These are phyloP conservation scores for Annulohypoxylon bovei DNA, from an alignment of 495 filamentous ascomycete genomes.

Conservation along the genomic window DNA sequence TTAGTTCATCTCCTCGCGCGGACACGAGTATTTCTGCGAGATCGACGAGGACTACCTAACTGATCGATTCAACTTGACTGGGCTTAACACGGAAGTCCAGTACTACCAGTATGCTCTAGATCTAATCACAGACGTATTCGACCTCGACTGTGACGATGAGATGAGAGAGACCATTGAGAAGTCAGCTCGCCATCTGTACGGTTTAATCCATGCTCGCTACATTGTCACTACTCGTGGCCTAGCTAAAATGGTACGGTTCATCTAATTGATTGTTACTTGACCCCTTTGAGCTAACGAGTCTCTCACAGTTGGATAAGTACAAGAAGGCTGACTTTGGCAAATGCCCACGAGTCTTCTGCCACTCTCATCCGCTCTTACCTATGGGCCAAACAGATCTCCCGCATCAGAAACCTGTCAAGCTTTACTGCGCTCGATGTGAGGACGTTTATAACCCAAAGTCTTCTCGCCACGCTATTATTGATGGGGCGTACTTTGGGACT, in stretches of 20 bases:
- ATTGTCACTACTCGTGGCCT: conserved; percentile 95
- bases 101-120: conserved; percentile 99
- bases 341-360: conserved; percentile 94
- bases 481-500: conserved; percentile 97
- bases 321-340: conserved; percentile 98
- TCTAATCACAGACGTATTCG: conserved; percentile 99
- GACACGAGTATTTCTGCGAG: conserved; percentile 99
- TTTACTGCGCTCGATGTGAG: conserved; percentile 97
- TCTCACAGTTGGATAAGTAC: conserved; percentile 89
- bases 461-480: conserved; percentile 91
- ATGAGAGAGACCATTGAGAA: conserved; percentile 98
- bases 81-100: conserved; percentile 94
- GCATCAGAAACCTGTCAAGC: conserved; percentile 86
- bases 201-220: conserved; percentile 94
- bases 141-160: conserved; percentile 98
- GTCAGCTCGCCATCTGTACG: conserved; percentile 94
- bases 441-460: conserved; percentile 99
- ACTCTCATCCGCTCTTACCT: conserved; percentile 88
- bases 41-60: conserved; percentile 99
- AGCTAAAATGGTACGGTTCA: conserved; percentile 85
- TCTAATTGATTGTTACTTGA: not conserved
- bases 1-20: conserved; percentile 95
- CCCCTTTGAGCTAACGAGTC: not conserved
- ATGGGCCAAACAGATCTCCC: conserved; percentile 91
- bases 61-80: conserved; percentile 97